A percentile compares a stretch with the other conserved stretches of the same genome.
These are phyloP conservation scores for Hordeum pubiflorum DNA, from an alignment of 202 grass and related monocot genomes.

Conservation along the genomic window DNA sequence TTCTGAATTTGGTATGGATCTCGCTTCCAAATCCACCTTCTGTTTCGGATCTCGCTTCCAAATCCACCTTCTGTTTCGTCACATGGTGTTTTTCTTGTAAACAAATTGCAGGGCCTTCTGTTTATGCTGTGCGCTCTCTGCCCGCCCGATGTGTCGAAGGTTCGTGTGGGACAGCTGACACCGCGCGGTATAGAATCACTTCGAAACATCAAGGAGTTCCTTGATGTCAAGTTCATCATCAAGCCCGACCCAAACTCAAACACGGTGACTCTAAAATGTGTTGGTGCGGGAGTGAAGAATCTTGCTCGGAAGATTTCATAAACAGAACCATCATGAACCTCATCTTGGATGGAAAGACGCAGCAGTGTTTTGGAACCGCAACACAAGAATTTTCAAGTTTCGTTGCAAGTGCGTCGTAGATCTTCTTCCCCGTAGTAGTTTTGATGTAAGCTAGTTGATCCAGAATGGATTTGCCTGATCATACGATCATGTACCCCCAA, in stretches of 20 bases:
- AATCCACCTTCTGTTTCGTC: not conserved
- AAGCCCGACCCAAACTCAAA: conserved; percentile 65
- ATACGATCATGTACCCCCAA: not conserved
- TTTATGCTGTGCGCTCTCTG: conserved; percentile 84
- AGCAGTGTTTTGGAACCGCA: conserved; percentile 15
- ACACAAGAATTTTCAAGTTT: not conserved
- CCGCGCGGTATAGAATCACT: conserved; percentile 72
- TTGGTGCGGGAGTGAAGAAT: conserved; percentile 74
- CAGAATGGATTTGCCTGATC: not conserved
- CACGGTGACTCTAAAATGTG: conserved; percentile 70
- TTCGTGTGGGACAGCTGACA: conserved; percentile 71
- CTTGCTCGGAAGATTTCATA: conserved; percentile 61
- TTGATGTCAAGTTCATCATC: conserved; percentile 75
- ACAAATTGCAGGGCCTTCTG: conserved; percentile 64
- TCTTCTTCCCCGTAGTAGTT: not conserved
- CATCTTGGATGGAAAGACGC: not conserved
- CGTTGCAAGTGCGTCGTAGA: not conserved
- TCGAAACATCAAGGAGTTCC: conserved; percentile 80
- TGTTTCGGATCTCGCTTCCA: not conserved
- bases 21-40: too few relatives aligned
- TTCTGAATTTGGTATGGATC: not conserved
- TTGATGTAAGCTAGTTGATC: not conserved
- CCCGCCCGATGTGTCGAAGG: conserved; percentile 74
- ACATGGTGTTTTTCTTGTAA: not conserved
- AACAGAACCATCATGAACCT: conserved; percentile 7